Conservation (phyloP, 1,284 basidiomycete genomes). For the Fomitopsis palustris region DNA sequence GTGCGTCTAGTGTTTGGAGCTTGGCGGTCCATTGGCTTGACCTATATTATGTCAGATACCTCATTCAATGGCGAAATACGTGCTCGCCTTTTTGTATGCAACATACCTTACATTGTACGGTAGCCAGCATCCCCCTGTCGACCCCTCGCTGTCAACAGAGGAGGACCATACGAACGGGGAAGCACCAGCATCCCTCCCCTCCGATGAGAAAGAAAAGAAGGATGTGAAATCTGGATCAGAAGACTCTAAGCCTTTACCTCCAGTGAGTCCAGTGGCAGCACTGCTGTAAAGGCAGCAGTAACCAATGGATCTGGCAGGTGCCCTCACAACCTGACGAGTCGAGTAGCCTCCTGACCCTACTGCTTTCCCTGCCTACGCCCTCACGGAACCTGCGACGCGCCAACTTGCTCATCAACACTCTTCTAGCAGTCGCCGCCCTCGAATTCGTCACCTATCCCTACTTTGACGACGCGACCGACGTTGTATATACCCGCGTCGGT, state of each 20-base stretch:
- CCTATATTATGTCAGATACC: slow-evolving; percentile 3
- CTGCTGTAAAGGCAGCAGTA: not conserved
- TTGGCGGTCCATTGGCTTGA: not conserved
- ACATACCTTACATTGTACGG: slow-evolving; percentile 3
- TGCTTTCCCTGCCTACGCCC: slow-evolving; percentile 45
- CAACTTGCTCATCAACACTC: slow-evolving; percentile 48
- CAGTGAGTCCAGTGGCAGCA: slow-evolving; percentile 3
- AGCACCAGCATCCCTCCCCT: not conserved
- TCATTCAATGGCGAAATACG: not conserved
- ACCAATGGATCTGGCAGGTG: not conserved
- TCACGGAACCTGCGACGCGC: slow-evolving; percentile 32
- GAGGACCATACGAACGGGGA: not conserved
- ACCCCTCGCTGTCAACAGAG: not conserved
- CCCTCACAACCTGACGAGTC: not conserved
- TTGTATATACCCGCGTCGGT: slow-evolving; percentile 64
- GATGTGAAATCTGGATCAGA: not conserved
- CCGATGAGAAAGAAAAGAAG: not conserved
- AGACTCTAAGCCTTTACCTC: not conserved
- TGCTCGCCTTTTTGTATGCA: slow-evolving; percentile 5
- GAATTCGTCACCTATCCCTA: slow-evolving; percentile 53
- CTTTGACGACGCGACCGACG: slow-evolving; percentile 48
- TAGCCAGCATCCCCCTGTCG: not conserved
- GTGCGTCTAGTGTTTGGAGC: slow-evolving; percentile 9
- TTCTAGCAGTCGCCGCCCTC: slow-evolving; percentile 44
- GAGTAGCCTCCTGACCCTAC: slow-evolving; percentile 19